Evolutionary conservation across 176 grass and related monocot species (phyloP), one percentile per base, ranked within the genome.

Genomic region (Chloris gayana): DNA sequence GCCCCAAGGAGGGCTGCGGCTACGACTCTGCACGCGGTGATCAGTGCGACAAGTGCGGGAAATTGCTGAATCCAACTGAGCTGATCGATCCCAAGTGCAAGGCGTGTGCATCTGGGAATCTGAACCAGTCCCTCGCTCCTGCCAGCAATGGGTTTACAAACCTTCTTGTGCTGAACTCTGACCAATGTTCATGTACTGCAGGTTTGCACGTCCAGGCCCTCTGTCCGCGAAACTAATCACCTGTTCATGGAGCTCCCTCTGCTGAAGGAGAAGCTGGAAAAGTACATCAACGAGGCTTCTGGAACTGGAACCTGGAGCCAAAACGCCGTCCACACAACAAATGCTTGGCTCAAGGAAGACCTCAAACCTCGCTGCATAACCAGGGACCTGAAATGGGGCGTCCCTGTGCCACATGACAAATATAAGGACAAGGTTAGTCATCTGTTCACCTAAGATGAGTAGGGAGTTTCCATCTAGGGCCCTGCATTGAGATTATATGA

Each of bases 1-100:
- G 94, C 19, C 94, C 94, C 53, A 80, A 72, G 0, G 49, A 86
- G 47, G 84, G 88, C 17, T 97, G 94, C 73, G 79, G 84, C 68
- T 87, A 97, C 14, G 86, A 89, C 0, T 63, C 91, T 22, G 88
- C 94, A 25, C 60, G 94, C 19, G 94, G 94, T 25, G 94, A 97
- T 19, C 94, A 97, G 74, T 97, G 94, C 56, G 94, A 97, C 60
- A 97, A 89, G 26, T 97, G 94, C 27, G 88, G 94, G n/a, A 93
- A 93, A 49, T 39, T 93, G 80, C 77, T 97, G 22, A 93, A 97
- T 78, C 83, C 94, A 9, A 89, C 81, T 2, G 94, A 93, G 35
- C 6, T 97, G 54, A 83, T 78, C 22, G 69, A 97, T 77, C 91
- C 94, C 45, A 97, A 83, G 38, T 97, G 94, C 88, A 97, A 97